Conservation (phyloP, 352 stramenopile species). For the Phytophthora uliginosa region DNA sequence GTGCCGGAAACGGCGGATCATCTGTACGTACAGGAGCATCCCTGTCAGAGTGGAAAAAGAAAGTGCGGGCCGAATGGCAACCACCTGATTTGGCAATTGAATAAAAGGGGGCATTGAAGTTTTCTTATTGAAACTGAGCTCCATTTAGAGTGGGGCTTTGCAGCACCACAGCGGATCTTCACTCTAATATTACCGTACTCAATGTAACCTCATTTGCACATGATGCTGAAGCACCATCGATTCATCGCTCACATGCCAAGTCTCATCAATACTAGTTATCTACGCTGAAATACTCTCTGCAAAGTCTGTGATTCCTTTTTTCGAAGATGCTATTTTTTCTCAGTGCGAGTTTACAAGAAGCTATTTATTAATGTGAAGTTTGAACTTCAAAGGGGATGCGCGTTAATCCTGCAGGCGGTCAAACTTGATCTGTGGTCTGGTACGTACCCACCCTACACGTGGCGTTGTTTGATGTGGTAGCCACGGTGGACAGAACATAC, state of each 20-base stretch:
- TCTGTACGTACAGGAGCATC: background rate
- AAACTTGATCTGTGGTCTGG: background rate
- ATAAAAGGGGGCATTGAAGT: slow-evolving; percentile 6
- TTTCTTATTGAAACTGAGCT: slow-evolving; percentile 1
- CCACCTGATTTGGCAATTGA: background rate
- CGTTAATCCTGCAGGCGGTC: background rate
- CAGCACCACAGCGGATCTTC: background rate
- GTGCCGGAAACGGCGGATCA: background rate
- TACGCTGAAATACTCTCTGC: background rate
- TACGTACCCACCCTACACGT: background rate
- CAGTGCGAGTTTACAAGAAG: background rate
- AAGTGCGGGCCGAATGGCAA: background rate
- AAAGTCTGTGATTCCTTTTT: background rate
- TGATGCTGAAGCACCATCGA: background rate
- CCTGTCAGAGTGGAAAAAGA: background rate
- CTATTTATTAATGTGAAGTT: background rate
- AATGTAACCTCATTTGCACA: background rate
- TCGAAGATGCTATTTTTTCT: background rate
- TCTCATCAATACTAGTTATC: background rate
- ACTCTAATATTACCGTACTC: background rate
- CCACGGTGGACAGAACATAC: background rate
- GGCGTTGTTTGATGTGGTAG: background rate
- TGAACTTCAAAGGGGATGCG: slow-evolving; percentile 1
- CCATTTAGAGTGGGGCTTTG: slow-evolving; percentile 1
- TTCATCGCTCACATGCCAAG: background rate